Evolutionary conservation across 2,329 filamentous ascomycete genomes (phyloP).

Genomic region (Didymellaceae sp.): DNA sequence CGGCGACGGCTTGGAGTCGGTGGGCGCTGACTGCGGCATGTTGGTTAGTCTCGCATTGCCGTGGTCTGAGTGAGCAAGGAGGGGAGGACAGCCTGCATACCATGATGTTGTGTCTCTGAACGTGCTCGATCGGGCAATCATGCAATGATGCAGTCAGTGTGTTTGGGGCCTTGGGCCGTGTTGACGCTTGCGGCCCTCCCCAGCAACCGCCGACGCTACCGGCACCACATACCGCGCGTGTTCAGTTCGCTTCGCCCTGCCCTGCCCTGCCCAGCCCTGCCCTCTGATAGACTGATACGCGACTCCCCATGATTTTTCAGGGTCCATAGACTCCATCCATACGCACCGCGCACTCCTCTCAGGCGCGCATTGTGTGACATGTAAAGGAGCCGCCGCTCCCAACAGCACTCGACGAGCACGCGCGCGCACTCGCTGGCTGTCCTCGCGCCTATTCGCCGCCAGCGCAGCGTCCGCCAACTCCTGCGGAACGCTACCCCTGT

Average conservation of each 20-base stretch:
- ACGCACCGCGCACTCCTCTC: background rate
- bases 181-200: constrained; percentile 9
- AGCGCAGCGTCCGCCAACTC: background rate
- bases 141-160: constrained; percentile 14
- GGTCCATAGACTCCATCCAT: constrained; percentile 1
- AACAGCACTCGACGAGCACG: background rate
- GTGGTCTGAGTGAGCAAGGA: too few species aligned
- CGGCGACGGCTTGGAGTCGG: constrained; percentile 50
- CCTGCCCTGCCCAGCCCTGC: background rate
- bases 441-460: background rate
- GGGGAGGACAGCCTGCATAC: background rate
- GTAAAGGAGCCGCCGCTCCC: too few species aligned
- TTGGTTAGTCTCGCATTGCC: constrained; percentile 13
- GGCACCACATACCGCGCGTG: too few species aligned
- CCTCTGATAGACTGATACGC: too few species aligned
- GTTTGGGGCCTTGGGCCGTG: constrained; percentile 24
- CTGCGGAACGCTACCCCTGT: constrained; percentile 22
- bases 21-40: constrained; percentile 40
- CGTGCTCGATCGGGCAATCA: background rate
- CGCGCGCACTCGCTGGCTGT: background rate
- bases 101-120: constrained; percentile 22
- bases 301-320: background rate
- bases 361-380: background rate
- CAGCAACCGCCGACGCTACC: constrained; percentile 7
- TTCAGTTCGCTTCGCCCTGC: background rate